A percentile compares a stretch with the other conserved stretches of the same genome.
phyloP scores from a whole-genome alignment of 2,329 filamentous ascomycete species.

The Clarireedia hainanense region DNA sequence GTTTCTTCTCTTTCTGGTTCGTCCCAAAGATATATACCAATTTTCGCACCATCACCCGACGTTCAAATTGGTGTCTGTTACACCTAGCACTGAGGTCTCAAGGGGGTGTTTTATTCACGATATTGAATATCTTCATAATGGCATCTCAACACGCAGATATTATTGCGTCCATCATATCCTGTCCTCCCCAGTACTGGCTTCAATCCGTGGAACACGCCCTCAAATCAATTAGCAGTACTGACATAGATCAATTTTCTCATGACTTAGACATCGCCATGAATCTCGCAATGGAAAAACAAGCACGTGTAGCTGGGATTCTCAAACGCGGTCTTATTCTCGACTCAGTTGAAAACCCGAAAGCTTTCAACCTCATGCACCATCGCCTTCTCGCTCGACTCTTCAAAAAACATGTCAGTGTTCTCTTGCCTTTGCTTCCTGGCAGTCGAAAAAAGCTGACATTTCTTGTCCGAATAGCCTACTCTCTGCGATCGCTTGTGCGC shows the following conservation, averaged over 20 bases:
- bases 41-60: no score
- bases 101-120: neutral
- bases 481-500: neutral
- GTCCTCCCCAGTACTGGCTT: neutral
- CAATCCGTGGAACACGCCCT: neutral
- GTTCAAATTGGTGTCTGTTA: no score
- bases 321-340: neutral
- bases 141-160: neutral
- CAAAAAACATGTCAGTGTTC: neutral
- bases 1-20: no score
- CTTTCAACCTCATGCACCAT: neutral
- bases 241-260: neutral
- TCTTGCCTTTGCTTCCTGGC: neutral
- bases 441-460: neutral
- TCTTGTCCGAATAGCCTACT: neutral
- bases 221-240: neutral
- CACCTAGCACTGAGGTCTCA: no score
- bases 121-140: neutral
- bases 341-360: neutral
- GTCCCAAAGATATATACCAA: no score
- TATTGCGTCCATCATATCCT: neutral
- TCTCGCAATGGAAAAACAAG: neutral
- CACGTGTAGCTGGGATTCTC: neutral
- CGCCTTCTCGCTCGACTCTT: neutral
- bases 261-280: neutral